A percentile compares a stretch with the other conserved stretches of the same genome.
These are phyloP conservation scores for Phytopythium cucurbitacearum DNA, from an alignment of 352 stramenopile species.

Conservation along the genomic window DNA sequence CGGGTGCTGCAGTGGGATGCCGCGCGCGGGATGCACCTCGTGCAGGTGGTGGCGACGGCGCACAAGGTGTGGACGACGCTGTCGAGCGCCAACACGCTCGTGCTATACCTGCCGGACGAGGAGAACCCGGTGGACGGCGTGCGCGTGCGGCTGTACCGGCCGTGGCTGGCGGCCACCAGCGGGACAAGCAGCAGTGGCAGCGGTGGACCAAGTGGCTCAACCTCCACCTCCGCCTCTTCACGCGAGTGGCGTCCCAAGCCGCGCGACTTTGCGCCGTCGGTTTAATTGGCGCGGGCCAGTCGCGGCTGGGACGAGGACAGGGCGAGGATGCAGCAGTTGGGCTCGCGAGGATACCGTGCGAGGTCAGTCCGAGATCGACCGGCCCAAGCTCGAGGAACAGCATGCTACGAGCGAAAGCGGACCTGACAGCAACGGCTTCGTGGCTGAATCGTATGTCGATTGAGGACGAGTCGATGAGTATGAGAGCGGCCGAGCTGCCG, in stretches of 20 bases:
- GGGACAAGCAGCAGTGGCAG: not conserved
- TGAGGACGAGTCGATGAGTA: no score
- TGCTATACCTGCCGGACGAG: slow-evolving; percentile 62
- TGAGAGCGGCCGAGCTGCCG: no score
- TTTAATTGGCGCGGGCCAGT: no score
- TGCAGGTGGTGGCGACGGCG: slow-evolving; percentile 50
- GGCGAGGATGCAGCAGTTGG: not conserved
- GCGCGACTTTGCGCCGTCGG: slow-evolving; percentile 41
- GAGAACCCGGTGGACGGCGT: slow-evolving; percentile 50
- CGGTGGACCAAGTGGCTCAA: no score
- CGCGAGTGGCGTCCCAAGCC: slow-evolving; percentile 71
- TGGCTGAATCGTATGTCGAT: no score
- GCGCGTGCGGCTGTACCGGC: slow-evolving; percentile 58
- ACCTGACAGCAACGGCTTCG: no score
- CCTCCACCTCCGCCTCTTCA: no score
- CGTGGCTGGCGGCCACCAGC: slow-evolving; percentile 2
- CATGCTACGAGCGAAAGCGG: no score
- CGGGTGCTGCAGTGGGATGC: slow-evolving; percentile 67
- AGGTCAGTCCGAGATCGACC: no score
- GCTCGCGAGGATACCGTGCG: no score
- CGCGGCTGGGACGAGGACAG: no score
- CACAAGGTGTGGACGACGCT: slow-evolving; percentile 65
- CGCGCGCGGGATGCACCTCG: slow-evolving; percentile 56
- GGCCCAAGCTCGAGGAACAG: no score
- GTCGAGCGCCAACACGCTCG: slow-evolving; percentile 48